A percentile compares a stretch with the other conserved stretches of the same genome.
Evolutionary conservation across 2,329 filamentous ascomycete genomes (phyloP).

Genomic region (Pestalotiopsis sp.): DNA sequence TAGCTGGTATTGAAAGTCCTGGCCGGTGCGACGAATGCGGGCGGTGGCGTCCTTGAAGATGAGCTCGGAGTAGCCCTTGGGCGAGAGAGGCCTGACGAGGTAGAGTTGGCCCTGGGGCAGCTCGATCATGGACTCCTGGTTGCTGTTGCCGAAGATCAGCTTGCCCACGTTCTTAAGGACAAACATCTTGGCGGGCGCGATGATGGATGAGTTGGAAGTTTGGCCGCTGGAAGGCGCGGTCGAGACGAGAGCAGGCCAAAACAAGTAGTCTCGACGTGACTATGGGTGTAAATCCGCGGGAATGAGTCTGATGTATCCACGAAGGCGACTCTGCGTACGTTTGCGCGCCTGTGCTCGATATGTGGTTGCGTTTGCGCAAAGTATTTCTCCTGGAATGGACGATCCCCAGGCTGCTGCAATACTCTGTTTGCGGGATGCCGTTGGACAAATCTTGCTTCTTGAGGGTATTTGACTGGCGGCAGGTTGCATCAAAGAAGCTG

Average conservation of each 20-base stretch:
- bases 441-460: not conserved
- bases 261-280: too few species aligned
- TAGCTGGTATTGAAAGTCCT: constrained; percentile 96
- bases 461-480: not conserved
- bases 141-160: constrained; percentile 84
- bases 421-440: not conserved
- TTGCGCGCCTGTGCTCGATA: too few species aligned
- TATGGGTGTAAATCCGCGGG: too few species aligned
- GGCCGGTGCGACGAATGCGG: constrained; percentile 87
- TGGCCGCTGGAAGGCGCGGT: not conserved
- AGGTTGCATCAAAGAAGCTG: not conserved
- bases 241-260: not conserved
- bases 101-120: constrained; percentile 96
- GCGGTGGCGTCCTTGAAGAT: constrained; percentile 98
- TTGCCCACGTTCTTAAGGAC: constrained; percentile 68
- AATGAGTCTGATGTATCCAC: too few species aligned
- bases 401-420: too few species aligned
- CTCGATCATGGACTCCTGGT: constrained; percentile 92
- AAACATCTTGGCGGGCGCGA: constrained; percentile 36
- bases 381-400: too few species aligned
- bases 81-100: constrained; percentile 90
- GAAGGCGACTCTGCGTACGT: too few species aligned
- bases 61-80: constrained; percentile 97
- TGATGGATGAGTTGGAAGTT: not conserved
- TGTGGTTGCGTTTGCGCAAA: too few species aligned